Conservation (phyloP, 768 basidiomycete species). For the Tremella mesenterica region DNA sequence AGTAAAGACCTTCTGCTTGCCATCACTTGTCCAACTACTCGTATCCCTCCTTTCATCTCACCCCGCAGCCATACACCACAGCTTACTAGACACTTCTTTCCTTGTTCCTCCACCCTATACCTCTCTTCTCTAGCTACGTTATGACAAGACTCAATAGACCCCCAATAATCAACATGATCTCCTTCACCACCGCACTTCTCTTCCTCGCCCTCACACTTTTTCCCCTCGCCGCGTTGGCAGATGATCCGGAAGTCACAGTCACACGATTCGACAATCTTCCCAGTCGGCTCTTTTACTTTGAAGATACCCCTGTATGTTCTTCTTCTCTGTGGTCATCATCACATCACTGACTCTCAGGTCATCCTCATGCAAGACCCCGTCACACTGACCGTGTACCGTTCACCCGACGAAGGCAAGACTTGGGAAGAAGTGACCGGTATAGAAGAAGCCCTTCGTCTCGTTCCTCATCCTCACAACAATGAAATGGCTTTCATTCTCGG, state of each 20-base stretch:
- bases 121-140: too few relatives aligned
- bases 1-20: too few relatives aligned
- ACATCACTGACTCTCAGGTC: constrained; percentile 44
- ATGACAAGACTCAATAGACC: too few relatives aligned
- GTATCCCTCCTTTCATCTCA: too few relatives aligned
- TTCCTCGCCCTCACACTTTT: too few relatives aligned
- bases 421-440: constrained; percentile 52
- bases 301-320: constrained; percentile 69
- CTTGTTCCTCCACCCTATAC: too few relatives aligned
- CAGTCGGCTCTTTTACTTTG: constrained; percentile 76
- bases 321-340: neutral
- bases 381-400: constrained; percentile 63
- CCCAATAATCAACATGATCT: too few relatives aligned
- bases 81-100: too few relatives aligned
- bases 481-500: constrained; percentile 78
- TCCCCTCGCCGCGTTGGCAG: constrained; percentile 1
- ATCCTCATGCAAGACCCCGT: constrained; percentile 75
- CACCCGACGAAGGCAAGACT: constrained; percentile 74
- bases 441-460: constrained; percentile 60
- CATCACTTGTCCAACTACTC: too few relatives aligned
- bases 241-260: constrained; percentile 38
- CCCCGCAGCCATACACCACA: too few relatives aligned
- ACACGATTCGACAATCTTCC: constrained; percentile 62
- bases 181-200: too few relatives aligned
- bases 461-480: constrained; percentile 80